Base-by-base conservation (phyloP, 2,329 filamentous ascomycete genomes). In the Rhynchosporium secalis region DNA sequence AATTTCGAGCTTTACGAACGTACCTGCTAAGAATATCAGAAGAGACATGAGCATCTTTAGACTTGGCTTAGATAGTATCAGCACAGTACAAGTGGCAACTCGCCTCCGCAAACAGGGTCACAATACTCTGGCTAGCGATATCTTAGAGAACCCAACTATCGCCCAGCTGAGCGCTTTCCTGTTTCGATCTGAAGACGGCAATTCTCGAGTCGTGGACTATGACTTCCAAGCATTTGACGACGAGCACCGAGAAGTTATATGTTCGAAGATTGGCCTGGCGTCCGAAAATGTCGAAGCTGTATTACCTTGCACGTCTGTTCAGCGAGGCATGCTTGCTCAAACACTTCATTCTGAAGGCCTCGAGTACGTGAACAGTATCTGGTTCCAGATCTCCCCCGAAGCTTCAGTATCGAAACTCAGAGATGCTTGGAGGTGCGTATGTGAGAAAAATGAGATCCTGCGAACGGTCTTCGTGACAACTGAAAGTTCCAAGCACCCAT, bases 21-120 rank as follows among this genome's bases (percentile, higher is more conserved):
- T 82, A 4, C 73, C 82, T 0, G 61, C 72, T 1, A 70, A 78
- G 0, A 77, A 76, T 0, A 87, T 96, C 52, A 70, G 73, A 3
- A 80, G 80, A 12, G 72, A 82, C 9, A 91, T 86, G 0, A 92
- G 90, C 0, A 91, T 98, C 55, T 96, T 94, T 70, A 86, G 89
- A 62, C 83, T 96, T n/a, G 94, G 94, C 0, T 78, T 97, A 3
- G 93, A 97, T 75, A 97, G 93, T 72, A 95, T 98, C 70, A 93
- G 89, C 64, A 90, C 92, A 0, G 82, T 88, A 4, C 92, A 96
- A 71, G 80, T 96, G 9, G 90, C 92, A 0, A 81, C 85, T 1
- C 77, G 81, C 31, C 78, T 97, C 15, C 85, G 88, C 20, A 82
- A 80, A 45, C 70, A 81, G 20, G 86, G 86, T 0, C 77, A 86